Evolutionary conservation across 495 filamentous ascomycete species (phyloP), one percentile per base, ranked within the genome.

Genomic region (Aspergillus mulundensis): DNA sequence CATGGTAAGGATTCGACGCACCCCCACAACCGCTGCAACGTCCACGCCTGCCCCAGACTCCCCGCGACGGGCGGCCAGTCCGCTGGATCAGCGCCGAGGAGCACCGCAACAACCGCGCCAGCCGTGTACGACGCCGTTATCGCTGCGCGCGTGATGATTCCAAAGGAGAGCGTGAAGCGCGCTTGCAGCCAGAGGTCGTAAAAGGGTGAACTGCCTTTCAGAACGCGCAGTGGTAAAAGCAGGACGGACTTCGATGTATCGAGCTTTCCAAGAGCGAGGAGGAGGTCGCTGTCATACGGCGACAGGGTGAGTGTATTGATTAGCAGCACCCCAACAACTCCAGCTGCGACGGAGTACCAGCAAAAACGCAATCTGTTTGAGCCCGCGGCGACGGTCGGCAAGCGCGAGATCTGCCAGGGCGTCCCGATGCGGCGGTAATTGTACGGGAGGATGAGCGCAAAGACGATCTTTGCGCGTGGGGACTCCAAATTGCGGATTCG

Each of bases 341-440:
- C 34, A 21, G 59, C 58, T 12, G 23, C 1, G 1, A 4, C 3
- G 2, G 45, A 42, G 5, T 44, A 32, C 1, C 59, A 7, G 7
- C 62, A 42, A 20, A 58, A 66, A 7, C 15, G 7, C 6, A 47
- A 39, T 40, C 3, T 55, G 52, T 6, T 50, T 25, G 32, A 49
- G 43, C 0, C 7, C 4, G 0, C 44, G 54, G 18, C 42, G 32
- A 57, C 57, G 0, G 8, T 3, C 0, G 58, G 60, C 8, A 66
- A 36, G 5, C 15, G 39, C 3, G 21, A 10, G 30, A 63, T 58
- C 32, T 61, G 52, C 58, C 60, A 63, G 24, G 64, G 64, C 0
- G 64, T 66, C 34, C 54, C 39, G 46, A 66, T 60, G 20, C 64
- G 64, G 12, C 64, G 64, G 57, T 61, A 63, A 39, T 66, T 66